These are phyloP conservation scores for Melaleuca quinquenervia DNA, from an alignment of 345 rosid species.

Conservation along the genomic window DNA sequence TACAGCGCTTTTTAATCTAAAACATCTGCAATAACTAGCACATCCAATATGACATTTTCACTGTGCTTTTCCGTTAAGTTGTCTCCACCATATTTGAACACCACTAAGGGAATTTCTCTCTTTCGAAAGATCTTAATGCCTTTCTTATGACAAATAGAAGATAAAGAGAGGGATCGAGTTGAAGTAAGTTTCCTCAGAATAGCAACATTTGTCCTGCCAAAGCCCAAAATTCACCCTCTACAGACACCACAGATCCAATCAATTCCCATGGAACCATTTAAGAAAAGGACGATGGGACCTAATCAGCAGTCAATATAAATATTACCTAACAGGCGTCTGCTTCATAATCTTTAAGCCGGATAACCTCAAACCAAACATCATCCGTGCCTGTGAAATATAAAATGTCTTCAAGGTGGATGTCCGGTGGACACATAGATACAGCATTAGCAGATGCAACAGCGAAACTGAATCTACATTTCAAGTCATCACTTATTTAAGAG, in stretches of 20 bases:
- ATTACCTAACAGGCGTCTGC: conserved; percentile 70
- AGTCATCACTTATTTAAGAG: background rate
- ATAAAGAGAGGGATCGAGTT: background rate
- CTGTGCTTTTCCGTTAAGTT: background rate
- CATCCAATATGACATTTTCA: background rate
- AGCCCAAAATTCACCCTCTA: background rate
- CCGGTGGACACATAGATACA: background rate
- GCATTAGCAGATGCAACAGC: background rate
- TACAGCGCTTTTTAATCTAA: background rate
- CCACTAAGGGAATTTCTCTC: background rate
- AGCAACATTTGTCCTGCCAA: background rate
- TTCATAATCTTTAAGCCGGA: conserved; percentile 75
- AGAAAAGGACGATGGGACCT: background rate
- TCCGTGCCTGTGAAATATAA: conserved; percentile 35
- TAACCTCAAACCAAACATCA: conserved; percentile 61
- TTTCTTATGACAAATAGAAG: background rate
- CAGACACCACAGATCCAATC: background rate
- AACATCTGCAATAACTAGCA: background rate
- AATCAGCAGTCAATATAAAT: conserved; percentile 6
- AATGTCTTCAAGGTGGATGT: background rate
- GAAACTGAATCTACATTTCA: background rate
- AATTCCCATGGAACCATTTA: background rate
- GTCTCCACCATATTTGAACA: background rate
- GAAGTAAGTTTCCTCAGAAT: background rate
- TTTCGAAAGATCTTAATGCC: background rate